These are phyloP conservation scores for Peterozyma xylosa DNA, from an alignment of 805 yeast genomes.

Conservation along the genomic window DNA sequence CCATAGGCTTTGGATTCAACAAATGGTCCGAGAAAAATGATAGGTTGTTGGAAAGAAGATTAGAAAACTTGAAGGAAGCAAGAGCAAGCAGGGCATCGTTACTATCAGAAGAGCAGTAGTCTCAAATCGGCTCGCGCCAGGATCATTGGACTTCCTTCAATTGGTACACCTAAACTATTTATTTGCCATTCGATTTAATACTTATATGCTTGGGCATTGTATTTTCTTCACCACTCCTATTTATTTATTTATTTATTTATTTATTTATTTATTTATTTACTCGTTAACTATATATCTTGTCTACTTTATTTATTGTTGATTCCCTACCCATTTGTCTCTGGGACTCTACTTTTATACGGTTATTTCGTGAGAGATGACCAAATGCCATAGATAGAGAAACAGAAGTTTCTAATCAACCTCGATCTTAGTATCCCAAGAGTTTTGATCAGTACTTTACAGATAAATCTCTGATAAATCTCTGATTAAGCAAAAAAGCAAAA, in stretches of 20 bases:
- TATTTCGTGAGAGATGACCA: too few relatives aligned
- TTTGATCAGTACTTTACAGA: too few relatives aligned
- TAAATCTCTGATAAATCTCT: too few relatives aligned
- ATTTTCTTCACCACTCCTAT: neutral
- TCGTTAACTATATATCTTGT: neutral
- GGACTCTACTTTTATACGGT: too few relatives aligned
- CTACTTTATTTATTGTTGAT: too few relatives aligned
- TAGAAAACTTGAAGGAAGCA: slow-evolving; percentile 26
- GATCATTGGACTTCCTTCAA: neutral
- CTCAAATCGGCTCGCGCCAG: neutral
- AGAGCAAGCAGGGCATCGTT: slow-evolving; percentile 21
- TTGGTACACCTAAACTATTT: neutral
- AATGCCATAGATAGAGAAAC: neutral
- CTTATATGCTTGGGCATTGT: neutral
- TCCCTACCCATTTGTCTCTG: too few relatives aligned
- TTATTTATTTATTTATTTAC: neutral
- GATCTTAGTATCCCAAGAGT: too few relatives aligned
- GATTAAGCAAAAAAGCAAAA: too few relatives aligned
- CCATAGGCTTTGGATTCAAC: slow-evolving; percentile 30
- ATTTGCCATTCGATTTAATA: neutral
- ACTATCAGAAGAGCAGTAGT: neutral
- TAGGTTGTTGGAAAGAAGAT: slow-evolving; percentile 26
- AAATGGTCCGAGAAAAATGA: slow-evolving; percentile 30
- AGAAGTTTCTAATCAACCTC: too few relatives aligned
- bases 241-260: neutral